A percentile compares a stretch with the other conserved stretches of the same genome.
Evolutionary conservation across 306 rosid species (phyloP).

Genomic region (Cucumis melo): DNA sequence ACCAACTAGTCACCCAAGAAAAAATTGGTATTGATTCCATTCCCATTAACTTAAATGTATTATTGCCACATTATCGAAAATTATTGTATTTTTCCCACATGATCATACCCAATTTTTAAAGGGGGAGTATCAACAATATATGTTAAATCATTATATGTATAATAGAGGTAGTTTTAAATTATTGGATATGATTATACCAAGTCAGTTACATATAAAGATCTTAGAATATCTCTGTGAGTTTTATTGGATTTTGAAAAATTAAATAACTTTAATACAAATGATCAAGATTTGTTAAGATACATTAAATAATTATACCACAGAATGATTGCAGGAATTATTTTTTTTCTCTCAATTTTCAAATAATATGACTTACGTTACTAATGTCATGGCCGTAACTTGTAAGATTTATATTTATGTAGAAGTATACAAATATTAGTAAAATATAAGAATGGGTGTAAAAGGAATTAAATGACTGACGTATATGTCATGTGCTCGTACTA

Average conservation of each 20-base stretch:
- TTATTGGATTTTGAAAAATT: neutral
- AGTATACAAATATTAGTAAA: neutral
- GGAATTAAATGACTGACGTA: conserved; percentile 5
- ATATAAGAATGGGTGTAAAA: neutral
- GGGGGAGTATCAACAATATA: neutral
- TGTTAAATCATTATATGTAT: neutral
- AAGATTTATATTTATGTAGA: neutral
- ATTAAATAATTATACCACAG: neutral
- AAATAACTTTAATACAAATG: neutral
- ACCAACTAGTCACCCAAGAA: neutral
- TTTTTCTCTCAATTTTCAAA: neutral
- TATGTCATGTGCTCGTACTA: conserved; percentile 8
- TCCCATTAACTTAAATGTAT: neutral
- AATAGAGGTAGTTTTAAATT: neutral
- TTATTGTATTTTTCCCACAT: neutral
- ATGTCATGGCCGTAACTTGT: neutral
- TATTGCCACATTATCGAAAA: neutral
- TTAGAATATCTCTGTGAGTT: neutral
- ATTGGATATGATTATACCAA: neutral
- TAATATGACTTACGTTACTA: neutral
- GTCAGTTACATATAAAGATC: neutral
- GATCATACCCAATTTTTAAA: neutral
- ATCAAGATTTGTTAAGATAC: neutral
- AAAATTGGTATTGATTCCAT: neutral
- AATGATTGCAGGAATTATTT: neutral